Evolutionary conservation across 208 protist species (phyloP), one percentile per base, ranked within the genome.

Genomic region (Trypanosoma lewisi): DNA sequence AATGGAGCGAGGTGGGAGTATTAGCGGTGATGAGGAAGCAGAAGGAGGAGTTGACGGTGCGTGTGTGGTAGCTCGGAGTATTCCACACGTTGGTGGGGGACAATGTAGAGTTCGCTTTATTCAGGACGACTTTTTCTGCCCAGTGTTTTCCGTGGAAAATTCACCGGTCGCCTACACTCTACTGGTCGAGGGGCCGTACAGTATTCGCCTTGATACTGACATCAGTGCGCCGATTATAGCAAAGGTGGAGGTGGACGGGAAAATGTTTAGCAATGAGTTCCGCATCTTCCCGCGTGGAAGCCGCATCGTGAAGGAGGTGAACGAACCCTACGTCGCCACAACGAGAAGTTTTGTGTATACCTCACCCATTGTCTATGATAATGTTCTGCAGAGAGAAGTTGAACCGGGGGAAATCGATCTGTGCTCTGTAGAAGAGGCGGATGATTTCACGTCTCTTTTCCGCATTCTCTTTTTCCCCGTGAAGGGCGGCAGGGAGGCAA

Each of bases 241-340:
- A 0, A 61, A 61, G 23, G 0, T 70, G 12, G 64, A 70, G 49
- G 21, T 62, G 6, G 19, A 70, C 45, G 64, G 64, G 7, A 60
- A 28, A 16, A 5, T 70, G 28, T 57, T 42, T 17, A 30, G 17
- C 34, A 49, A 30, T 30, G 56, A 70, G n/a, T 52, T 53, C 42
- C 64, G 64, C 25, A 44, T 70, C 31, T 41, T 49, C 11, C 52
- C 64, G 2, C 4, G 33, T 3, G 56, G 55, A n/a, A 61, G 28
- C 23, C 51, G 56, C 12, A 70, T 30, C 4, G 31, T 70, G 2
- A 47, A 41, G 25, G 27, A 37, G 9, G 34, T 67, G n/a, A 48
- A 51, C 39, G 61, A 67, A 14, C 19, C 8, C 25, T 17, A 28
- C 27, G 28, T 57, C 27, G 61, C 61, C 23, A 58, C 50, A 16